phyloP scores from a whole-genome alignment of 176 grass and related monocot genomes.

The Phragmites australis region DNA sequence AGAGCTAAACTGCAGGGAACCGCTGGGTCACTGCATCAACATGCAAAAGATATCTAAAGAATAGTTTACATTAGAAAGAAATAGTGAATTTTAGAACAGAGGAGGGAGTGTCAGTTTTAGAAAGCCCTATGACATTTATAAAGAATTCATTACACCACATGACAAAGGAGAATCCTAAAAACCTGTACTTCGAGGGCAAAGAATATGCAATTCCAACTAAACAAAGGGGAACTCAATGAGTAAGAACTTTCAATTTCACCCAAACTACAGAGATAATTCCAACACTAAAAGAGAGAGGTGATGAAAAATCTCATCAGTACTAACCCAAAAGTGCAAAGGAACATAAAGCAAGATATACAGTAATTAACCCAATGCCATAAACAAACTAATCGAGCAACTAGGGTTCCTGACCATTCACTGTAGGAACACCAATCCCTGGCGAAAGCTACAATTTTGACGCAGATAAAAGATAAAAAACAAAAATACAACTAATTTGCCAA shows the following conservation, averaged over 20 bases:
- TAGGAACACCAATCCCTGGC: neutral
- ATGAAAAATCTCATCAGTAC: neutral
- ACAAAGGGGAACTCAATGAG: neutral
- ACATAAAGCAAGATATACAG: neutral
- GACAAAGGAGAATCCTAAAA: neutral
- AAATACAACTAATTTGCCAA: neutral
- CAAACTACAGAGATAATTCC: neutral
- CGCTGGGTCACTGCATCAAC: neutral
- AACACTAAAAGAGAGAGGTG: neutral
- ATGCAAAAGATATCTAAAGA: neutral
- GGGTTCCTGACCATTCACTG: slow-evolving; percentile 11
- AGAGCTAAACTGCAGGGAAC: neutral
- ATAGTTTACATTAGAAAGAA: neutral
- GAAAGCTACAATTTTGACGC: neutral
- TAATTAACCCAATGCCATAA: neutral
- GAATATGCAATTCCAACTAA: neutral
- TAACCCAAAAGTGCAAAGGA: neutral
- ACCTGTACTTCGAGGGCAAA: neutral
- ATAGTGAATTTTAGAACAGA: neutral
- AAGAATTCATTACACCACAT: neutral
- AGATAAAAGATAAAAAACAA: neutral
- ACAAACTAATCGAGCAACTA: slow-evolving; percentile 3
- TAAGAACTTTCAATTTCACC: neutral
- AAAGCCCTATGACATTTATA: neutral
- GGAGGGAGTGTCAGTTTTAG: neutral